Base-by-base conservation (phyloP, 345 rosid species). In the Cardamine resedifolia region DNA sequence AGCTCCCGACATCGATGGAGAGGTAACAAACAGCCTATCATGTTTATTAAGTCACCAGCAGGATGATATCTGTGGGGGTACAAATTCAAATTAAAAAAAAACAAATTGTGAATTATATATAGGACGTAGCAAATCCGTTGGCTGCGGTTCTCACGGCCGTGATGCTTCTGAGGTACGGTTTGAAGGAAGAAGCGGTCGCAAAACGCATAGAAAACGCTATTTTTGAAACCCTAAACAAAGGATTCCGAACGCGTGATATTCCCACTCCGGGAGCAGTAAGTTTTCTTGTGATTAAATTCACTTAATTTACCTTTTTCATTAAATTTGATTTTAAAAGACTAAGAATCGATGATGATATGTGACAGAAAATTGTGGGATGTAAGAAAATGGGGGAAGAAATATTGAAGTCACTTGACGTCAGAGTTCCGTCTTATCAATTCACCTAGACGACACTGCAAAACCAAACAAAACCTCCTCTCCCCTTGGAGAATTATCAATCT, bases 71-170 rank as follows among this genome's bases (percentile, higher is more conserved):
- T 47, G 4, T 7, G 20, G 26, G 6, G 6, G 14, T 48, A 2
- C 10, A 20, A 9, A 48, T 48, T 48, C 7, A 10, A 9, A 48
- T 19, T n/a, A n/a, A n/a, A n/a, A n/a, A n/a, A n/a, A 19, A 6
- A 48, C 5, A 48, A 19, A 48, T 3, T 47, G 11, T 19, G 20
- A 19, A 47, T 48, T n/a, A n/a, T n/a, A n/a, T 20, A 48, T 48
- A 48, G 53, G 53, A 48, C 53, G 53, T 48, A 48, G 53, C 53
- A 48, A 48, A 48, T 48, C 53, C 53, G 9, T 48, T 48, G 53
- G 53, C 53, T 48, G 53, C 53, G 26, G 53, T 48, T 19, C 53
- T 48, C 53, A 48, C 53, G 6, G 53, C 26, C 53, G 53, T 48
- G 26, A 48, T 48, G 53, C 53, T 48, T 19, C 53, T 48, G 9